Evolutionary conservation across 352 stramenopile species (phyloP).

Genomic region (Globisporangium solare): DNA sequence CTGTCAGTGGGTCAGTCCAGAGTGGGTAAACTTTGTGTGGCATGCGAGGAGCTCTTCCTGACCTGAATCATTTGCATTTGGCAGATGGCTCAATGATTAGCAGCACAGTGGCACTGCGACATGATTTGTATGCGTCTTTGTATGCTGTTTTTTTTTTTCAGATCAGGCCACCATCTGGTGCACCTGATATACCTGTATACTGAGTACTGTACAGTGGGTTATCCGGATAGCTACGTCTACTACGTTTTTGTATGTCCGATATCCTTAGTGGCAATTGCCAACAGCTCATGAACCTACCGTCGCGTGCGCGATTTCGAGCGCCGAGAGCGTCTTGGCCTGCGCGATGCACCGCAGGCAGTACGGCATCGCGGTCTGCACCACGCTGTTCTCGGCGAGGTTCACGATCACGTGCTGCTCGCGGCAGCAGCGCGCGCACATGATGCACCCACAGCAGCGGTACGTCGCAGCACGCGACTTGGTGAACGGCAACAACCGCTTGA

Average conservation of each 20-base stretch:
- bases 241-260: no score
- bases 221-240: background rate
- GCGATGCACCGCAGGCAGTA: conserved; percentile 21
- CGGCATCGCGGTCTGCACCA: conserved; percentile 15
- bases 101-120: no score
- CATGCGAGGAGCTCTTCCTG: no score
- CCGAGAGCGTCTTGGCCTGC: conserved; percentile 18
- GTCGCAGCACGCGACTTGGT: background rate
- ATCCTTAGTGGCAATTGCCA: background rate
- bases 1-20: no score
- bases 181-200: no score
- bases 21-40: no score
- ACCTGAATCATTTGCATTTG: no score
- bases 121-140: no score
- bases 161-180: no score
- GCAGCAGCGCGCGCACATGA: conserved; percentile 18
- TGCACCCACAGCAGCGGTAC: conserved; percentile 11
- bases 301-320: conserved; percentile 14
- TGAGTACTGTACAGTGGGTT: no score
- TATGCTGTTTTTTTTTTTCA: no score
- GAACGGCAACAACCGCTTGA: conserved; percentile 9
- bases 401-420: conserved; percentile 18
- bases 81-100: no score
- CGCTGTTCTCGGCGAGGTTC: conserved; percentile 14
- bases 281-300: background rate